These are phyloP conservation scores for Aurantiochytrium sp. DNA, from an alignment of 108 stramenopile species.

Conservation along the genomic window DNA sequence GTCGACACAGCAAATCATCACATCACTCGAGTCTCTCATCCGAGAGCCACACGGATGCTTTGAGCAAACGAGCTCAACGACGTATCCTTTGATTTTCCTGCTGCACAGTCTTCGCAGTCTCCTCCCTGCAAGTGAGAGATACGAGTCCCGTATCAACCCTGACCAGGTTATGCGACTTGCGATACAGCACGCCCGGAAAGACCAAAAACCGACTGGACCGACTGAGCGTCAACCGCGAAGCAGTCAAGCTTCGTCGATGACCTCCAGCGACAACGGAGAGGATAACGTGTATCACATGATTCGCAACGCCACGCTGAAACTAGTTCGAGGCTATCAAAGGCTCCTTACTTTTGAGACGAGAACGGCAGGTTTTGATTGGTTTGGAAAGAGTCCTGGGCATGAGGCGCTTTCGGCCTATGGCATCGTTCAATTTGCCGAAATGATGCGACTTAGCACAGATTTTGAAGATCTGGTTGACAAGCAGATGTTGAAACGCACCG, in stretches of 20 bases:
- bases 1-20: not conserved
- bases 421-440: not conserved
- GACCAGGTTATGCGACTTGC: not conserved
- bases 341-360: not conserved
- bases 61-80: constrained; percentile 1
- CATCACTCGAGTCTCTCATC: not conserved
- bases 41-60: not conserved
- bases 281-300: no score
- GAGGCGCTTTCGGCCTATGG: constrained; percentile 7
- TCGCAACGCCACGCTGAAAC: no score
- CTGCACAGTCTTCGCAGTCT: not conserved
- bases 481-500: not conserved
- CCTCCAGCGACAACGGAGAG: no score
- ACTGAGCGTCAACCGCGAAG: no score
- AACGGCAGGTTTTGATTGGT: not conserved
- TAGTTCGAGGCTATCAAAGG: not conserved
- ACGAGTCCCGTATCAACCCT: no score
- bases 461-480: not conserved
- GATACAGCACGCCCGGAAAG: not conserved
- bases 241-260: no score
- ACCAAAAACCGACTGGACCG: not conserved
- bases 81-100: not conserved
- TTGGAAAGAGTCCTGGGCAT: not conserved
- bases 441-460: not conserved
- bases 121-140: not conserved